A percentile compares a stretch with the other conserved stretches of the same genome.
Conservation (phyloP, 192 early-diverging fungal species). For the Borealophlyctis nickersoniae region DNA sequence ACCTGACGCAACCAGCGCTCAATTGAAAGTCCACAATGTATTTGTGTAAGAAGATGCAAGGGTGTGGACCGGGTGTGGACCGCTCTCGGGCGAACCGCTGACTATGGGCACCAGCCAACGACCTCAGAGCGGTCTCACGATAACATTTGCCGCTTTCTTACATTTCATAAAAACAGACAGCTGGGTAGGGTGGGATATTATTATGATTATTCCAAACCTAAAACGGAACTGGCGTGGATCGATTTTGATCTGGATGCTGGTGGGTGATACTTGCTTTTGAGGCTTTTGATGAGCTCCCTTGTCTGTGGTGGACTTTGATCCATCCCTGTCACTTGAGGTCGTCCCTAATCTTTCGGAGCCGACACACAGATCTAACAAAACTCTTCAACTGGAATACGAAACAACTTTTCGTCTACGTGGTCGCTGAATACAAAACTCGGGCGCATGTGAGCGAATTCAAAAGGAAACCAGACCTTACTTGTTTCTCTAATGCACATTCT, state of each 20-base stretch:
- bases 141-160: no score
- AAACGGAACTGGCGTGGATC: conserved; percentile 61
- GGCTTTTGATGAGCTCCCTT: neutral
- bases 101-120: no score
- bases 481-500: conserved; percentile 45
- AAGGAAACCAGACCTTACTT: conserved; percentile 6
- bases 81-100: no score
- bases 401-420: conserved; percentile 75
- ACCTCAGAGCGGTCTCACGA: no score
- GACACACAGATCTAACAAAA: conserved; percentile 63
- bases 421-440: conserved; percentile 72
- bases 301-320: neutral
- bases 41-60: no score
- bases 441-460: conserved; percentile 51
- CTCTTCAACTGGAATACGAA: conserved; percentile 92
- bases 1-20: conserved; percentile 24
- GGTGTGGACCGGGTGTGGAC: no score
- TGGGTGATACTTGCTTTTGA: conserved; percentile 24
- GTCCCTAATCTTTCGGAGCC: no score
- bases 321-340: neutral
- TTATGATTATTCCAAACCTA: conserved; percentile 37
- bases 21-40: conserved; percentile 34
- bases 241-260: conserved; percentile 69
- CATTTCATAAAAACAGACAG: no score
- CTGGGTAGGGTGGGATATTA: conserved; percentile 34